Percentiles rank a stretch among this genome's conserved stretches.
phyloP scores from a whole-genome alignment of 139 green algal species.

The Chlamydomonas urium region DNA sequence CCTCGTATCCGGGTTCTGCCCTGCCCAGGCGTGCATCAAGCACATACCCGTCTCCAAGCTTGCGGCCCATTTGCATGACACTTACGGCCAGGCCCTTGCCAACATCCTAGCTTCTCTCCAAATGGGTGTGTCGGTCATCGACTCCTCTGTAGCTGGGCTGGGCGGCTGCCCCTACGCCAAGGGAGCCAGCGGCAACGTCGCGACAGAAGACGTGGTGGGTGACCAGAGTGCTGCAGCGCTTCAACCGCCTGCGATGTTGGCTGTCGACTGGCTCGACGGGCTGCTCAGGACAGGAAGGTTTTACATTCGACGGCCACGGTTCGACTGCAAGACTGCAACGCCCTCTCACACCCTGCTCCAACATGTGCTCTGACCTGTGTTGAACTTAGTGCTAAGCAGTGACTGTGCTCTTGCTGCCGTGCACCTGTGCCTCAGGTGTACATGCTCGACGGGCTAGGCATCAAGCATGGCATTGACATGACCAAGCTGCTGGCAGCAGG shows the following conservation, averaged over 20 bases:
- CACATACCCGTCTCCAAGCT: slow-evolving; percentile 34
- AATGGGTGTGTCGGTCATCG: slow-evolving; percentile 68
- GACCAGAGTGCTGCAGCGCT: too few relatives aligned
- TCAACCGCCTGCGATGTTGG: too few relatives aligned
- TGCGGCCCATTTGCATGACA: slow-evolving; percentile 93
- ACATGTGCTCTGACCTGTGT: too few relatives aligned
- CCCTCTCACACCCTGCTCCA: too few relatives aligned
- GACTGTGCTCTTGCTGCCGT: too few relatives aligned
- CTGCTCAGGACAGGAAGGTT: too few relatives aligned
- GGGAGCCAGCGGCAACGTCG: slow-evolving; percentile 88
- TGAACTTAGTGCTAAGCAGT: too few relatives aligned
- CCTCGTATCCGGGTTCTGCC: neutral
- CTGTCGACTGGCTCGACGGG: too few relatives aligned
- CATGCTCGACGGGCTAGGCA: slow-evolving; percentile 81
- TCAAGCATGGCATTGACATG: slow-evolving; percentile 76
- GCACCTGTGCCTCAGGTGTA: too few relatives aligned
- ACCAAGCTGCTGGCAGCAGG: slow-evolving; percentile 63
- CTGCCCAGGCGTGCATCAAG: neutral
- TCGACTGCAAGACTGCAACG: too few relatives aligned
- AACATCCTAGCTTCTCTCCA: slow-evolving; percentile 84
- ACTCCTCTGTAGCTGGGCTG: slow-evolving; percentile 79
- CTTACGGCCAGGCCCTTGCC: slow-evolving; percentile 85
- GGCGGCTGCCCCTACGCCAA: slow-evolving; percentile 90
- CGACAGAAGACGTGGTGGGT: slow-evolving; percentile 84
- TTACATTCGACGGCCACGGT: too few relatives aligned